Conservation (phyloP, 2,329 filamentous ascomycete genomes). For the Pseudogymnoascus sp. region DNA sequence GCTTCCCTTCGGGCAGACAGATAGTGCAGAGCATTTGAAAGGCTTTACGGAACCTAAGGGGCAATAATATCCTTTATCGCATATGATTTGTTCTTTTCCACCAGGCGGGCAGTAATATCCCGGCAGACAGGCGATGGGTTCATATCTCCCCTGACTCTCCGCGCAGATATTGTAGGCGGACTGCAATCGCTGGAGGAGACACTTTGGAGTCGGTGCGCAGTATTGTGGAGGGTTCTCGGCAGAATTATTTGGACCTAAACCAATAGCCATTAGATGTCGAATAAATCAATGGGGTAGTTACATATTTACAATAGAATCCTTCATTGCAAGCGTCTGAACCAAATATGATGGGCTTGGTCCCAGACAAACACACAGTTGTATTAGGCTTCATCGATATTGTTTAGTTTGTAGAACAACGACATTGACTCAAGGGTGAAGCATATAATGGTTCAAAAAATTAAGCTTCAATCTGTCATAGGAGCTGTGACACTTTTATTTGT, state of each 20-base stretch:
- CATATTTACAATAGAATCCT: not conserved
- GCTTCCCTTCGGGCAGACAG: slow-evolving; percentile 38
- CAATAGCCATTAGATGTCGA: not conserved
- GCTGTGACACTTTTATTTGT: no score
- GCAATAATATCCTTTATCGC: slow-evolving; percentile 43
- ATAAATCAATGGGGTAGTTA: not conserved
- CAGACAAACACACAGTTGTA: not conserved
- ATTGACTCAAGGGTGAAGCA: not conserved
- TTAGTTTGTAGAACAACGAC: not conserved
- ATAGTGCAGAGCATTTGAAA: slow-evolving; percentile 38
- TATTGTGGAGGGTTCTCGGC: slow-evolving; percentile 18
- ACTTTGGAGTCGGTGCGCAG: slow-evolving; percentile 19
- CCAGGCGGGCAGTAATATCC: slow-evolving; percentile 41
- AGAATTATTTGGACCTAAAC: slow-evolving; percentile 18
- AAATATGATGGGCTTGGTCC: not conserved
- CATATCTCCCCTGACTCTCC: slow-evolving; percentile 28
- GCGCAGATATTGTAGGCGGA: slow-evolving; percentile 13
- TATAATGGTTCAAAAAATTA: no score
- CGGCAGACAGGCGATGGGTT: slow-evolving; percentile 42
- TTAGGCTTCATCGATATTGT: not conserved
- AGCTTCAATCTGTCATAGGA: not conserved
- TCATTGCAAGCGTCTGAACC: not conserved
- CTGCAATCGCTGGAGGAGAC: slow-evolving; percentile 14
- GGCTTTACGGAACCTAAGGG: slow-evolving; percentile 40
- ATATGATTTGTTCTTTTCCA: slow-evolving; percentile 34